Base-by-base conservation (phyloP, 2,329 filamentous ascomycete genomes). In the Fragosphaeria purpurea region DNA sequence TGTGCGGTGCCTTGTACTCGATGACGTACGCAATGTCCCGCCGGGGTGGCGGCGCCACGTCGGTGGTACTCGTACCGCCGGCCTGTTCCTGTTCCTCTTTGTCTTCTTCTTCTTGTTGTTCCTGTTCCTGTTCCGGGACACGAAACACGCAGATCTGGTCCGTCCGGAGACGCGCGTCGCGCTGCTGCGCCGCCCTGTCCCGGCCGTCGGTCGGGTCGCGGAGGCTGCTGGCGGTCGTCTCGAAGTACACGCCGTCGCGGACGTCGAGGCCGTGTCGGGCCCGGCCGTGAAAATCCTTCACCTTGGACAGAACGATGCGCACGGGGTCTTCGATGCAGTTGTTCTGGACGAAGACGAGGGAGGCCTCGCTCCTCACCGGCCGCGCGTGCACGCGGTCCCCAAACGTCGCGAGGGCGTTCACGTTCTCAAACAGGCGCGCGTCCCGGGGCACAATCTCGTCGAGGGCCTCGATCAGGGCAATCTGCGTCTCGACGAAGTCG, bases 1-100 rank as follows among this genome's bases (percentile, higher is more conserved):
- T 74, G 56, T 74, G 65, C 0, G 70, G 72, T 12, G 68, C 56
- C 60, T 75, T 77, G 55, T 74, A 73, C 59, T 77, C 66, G 33
- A 62, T 60, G 42, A 71, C 52, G 30, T 62, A 66, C 5, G 60
- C 47, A 50, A 66, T 63, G 7, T 44, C 55, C n/a, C 22, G 22
- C 22, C 22, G 22, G 22, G 22, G 22, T 22, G 22, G 22, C 22
- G 22, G 22, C 22, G 22, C 22, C 22, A 22, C 3, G 22, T 22
- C 22, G 22, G 22, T 22, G 22, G 22, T 22, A 22, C 22, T 22
- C 2, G 22, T 22, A 22, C 22, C 22, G 22, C 22, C 22, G 22
- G 22, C 22, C 22, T 22, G 22, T 22, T 22, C 22, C 22, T 22
- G 22, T 22, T 22, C 22, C 22, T 22, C 22, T 22, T 22, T 22